A percentile compares a stretch with the other conserved stretches of the same genome.
phyloP scores from a whole-genome alignment of 1,139 yeast species.

The Hemisphaericaspora subhashii region DNA sequence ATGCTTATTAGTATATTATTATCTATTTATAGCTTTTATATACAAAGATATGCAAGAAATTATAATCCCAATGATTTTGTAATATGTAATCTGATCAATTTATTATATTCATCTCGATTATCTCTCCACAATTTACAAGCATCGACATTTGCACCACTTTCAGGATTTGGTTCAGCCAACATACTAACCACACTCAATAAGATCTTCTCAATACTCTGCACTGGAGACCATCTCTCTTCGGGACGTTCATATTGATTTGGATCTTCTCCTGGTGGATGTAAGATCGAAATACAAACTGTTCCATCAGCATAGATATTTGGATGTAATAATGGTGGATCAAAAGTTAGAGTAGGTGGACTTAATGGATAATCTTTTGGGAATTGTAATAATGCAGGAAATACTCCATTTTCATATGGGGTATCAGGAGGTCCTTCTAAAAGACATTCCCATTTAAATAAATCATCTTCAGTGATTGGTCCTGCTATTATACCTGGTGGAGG shows the following conservation, averaged over 20 bases:
- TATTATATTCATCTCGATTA: conserved; percentile 63
- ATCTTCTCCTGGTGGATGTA: conserved; percentile 96
- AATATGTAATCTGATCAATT: conserved; percentile 65
- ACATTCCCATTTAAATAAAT: conserved; percentile 89
- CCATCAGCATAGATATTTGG: conserved; percentile 95
- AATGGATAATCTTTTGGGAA: conserved; percentile 92
- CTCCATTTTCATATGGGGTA: conserved; percentile 91
- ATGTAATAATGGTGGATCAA: conserved; percentile 83
- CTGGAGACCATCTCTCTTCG: conserved; percentile 97
- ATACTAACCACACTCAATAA: conserved; percentile 88
- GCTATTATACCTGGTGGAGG: conserved; percentile 96
- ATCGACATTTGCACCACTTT: conserved; percentile 95
- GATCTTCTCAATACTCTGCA: conserved; percentile 94
- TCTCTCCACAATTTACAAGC: conserved; percentile 97
- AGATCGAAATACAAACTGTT: conserved; percentile 89
- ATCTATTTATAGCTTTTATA: too few species aligned
- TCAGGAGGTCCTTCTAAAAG: conserved; percentile 89
- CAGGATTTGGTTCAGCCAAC: conserved; percentile 96
- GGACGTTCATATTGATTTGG: conserved; percentile 95
- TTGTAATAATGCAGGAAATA: conserved; percentile 77
- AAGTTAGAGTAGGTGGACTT: conserved; percentile 83
- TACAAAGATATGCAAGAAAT: too few species aligned
- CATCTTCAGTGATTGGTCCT: conserved; percentile 81
- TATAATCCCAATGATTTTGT: conserved; percentile 63
- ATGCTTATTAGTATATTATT: too few species aligned